Conservation (phyloP, 139 green algal species). For the Tetraselmis chui region DNA sequence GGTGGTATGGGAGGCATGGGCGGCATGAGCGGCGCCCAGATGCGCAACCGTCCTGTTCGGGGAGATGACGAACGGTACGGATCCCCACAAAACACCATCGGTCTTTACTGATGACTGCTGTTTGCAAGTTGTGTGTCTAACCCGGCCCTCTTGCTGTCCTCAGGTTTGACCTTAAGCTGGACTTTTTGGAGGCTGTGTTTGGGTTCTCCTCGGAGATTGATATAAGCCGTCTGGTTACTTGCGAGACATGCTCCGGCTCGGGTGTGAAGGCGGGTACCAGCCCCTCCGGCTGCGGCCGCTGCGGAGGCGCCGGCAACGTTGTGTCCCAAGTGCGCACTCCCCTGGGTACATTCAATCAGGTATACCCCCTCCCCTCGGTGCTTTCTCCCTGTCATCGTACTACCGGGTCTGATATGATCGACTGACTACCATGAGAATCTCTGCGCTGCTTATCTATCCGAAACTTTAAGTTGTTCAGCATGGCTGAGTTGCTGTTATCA, state of each 20-base stretch:
- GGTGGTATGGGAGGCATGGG: conserved; percentile 36
- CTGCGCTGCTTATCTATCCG: no score
- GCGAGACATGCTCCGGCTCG: conserved; percentile 54
- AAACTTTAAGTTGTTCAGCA: no score
- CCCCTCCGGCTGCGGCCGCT: conserved; percentile 72
- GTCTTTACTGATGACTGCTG: no score
- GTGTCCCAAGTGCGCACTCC: conserved; percentile 81
- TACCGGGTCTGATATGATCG: no score
- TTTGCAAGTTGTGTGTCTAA: no score
- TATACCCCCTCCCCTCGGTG: no score
- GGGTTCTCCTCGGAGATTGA: conserved; percentile 75
- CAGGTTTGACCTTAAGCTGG: conserved; percentile 70
- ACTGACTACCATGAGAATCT: no score
- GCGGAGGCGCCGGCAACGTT: conserved; percentile 84
- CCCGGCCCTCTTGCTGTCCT: conserved; percentile 19
- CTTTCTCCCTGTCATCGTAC: no score
- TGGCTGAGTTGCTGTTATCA: no score
- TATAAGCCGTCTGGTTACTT: conserved; percentile 56
- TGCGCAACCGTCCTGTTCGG: conserved; percentile 18
- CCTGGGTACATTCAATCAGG: conserved; percentile 89
- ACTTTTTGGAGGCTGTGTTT: conserved; percentile 92
- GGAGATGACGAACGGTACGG: background rate
- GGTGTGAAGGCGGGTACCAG: conserved; percentile 84
- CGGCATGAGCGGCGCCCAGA: conserved; percentile 37
- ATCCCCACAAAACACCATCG: no score